Evolutionary conservation across 2,329 filamentous ascomycete genomes (phyloP).

Genomic region (Periconia sp.): DNA sequence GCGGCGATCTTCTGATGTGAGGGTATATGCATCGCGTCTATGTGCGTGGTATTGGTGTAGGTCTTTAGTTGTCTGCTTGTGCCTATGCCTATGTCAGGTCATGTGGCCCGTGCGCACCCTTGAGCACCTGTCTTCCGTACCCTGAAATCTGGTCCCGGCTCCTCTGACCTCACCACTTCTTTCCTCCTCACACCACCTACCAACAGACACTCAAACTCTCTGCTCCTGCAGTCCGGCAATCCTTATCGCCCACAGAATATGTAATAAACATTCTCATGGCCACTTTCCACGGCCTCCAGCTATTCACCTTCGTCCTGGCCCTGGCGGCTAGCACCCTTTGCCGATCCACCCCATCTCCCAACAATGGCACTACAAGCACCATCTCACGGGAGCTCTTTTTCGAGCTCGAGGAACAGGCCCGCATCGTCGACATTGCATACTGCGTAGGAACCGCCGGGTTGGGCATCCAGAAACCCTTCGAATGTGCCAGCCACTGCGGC

Average conservation of each 20-base stretch:
- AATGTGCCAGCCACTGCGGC: constrained; percentile 78
- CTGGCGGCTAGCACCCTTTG: constrained; percentile 22
- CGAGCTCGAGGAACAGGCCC: constrained; percentile 83
- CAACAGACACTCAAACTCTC: background rate
- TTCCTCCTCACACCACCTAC: background rate
- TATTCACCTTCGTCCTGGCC: constrained; percentile 15
- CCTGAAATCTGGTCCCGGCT: background rate
- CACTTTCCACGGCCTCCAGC: constrained; percentile 19
- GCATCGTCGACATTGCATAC: constrained; percentile 91
- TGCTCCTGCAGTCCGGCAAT: background rate
- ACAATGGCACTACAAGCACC: constrained; percentile 28
- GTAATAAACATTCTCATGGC: constrained; percentile 29
- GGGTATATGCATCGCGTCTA: no score
- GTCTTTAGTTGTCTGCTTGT: no score
- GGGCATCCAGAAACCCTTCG: constrained; percentile 80
- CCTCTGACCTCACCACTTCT: constrained; percentile 23
- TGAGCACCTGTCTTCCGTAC: no score
- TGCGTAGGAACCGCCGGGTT: constrained; percentile 85
- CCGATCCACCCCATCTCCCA: constrained; percentile 30
- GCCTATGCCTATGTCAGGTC: no score
- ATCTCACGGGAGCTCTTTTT: constrained; percentile 70
- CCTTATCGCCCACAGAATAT: constrained; percentile 24
- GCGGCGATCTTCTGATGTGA: no score
- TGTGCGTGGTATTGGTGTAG: no score
- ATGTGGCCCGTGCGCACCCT: no score